These are phyloP conservation scores for Cicer yamashitae DNA, from an alignment of 306 rosid genomes.

Conservation along the genomic window DNA sequence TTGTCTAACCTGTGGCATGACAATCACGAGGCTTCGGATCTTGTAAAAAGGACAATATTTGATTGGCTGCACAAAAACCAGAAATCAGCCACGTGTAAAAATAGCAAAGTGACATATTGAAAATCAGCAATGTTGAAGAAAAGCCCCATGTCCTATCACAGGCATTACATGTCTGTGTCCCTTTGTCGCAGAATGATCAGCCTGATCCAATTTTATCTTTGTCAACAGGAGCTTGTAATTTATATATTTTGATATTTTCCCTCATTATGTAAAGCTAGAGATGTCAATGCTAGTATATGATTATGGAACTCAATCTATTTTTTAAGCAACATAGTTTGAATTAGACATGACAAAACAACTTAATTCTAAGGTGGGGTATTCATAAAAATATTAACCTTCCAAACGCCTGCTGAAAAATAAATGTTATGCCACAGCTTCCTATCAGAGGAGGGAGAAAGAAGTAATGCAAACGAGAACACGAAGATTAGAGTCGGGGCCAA, in stretches of 20 bases:
- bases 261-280: constrained; percentile 4
- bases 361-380: neutral
- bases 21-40: constrained; percentile 52
- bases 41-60: constrained; percentile 77
- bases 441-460: neutral
- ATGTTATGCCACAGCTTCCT: neutral
- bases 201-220: constrained; percentile 30
- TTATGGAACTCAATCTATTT: constrained; percentile 13
- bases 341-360: constrained; percentile 28
- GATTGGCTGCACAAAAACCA: constrained; percentile 65
- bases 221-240: constrained; percentile 17
- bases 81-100: constrained; percentile 32
- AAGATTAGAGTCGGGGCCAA: constrained; percentile 20
- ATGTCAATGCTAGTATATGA: neutral
- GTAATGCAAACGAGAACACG: constrained; percentile 22
- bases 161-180: constrained; percentile 22
- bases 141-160: constrained; percentile 11
- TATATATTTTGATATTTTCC: constrained; percentile 8
- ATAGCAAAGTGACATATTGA: constrained; percentile 30
- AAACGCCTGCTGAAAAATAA: constrained; percentile 25
- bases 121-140: constrained; percentile 28
- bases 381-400: constrained; percentile 5
- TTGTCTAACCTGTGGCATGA: constrained; percentile 43
- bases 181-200: constrained; percentile 14
- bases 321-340: constrained; percentile 12